Evolutionary conservation across 208 protist genomes (phyloP).

Genomic region (Leishmania major): DNA sequence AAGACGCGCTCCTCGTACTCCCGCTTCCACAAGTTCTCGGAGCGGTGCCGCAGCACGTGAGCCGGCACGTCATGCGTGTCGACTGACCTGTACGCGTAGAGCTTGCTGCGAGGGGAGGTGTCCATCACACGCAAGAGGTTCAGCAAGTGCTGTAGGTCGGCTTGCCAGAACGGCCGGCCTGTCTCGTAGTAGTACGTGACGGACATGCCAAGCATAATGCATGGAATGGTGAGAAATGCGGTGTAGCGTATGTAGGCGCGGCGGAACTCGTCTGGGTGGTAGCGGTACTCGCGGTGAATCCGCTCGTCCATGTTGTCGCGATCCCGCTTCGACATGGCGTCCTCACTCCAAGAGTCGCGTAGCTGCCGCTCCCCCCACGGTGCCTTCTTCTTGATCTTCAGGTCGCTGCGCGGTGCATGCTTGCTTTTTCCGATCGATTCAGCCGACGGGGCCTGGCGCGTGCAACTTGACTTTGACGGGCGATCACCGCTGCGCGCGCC

Average conservation of each 20-base stretch:
- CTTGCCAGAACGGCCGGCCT: constrained; percentile 62
- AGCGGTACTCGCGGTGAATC: constrained; percentile 85
- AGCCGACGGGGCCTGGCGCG: not conserved
- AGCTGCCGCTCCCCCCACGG: constrained; percentile 87
- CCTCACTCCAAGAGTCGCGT: constrained; percentile 82
- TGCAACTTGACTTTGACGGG: not conserved
- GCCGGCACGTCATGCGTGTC: constrained; percentile 59
- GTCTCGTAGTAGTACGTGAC: constrained; percentile 62
- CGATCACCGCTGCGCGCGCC: not conserved
- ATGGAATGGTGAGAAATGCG: constrained; percentile 52
- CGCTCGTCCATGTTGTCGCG: constrained; percentile 79
- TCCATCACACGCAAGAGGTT: constrained; percentile 68
- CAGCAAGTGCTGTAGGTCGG: constrained; percentile 70
- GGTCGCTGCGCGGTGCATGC: not conserved
- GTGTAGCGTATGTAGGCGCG: constrained; percentile 61
- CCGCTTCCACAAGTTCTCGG: constrained; percentile 35
- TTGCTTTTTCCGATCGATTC: constrained; percentile 20
- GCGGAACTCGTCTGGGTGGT: constrained; percentile 79
- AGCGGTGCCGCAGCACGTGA: constrained; percentile 57
- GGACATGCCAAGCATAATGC: constrained; percentile 39
- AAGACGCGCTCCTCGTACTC: constrained; percentile 43
- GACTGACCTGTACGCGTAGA: constrained; percentile 62
- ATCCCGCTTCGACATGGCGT: constrained; percentile 81
- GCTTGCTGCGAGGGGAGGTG: constrained; percentile 73
- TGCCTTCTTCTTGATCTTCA: constrained; percentile 62